Evolutionary conservation across 2,329 filamentous ascomycete genomes (phyloP), one percentile per base, ranked within the genome.

Genomic region (Colletotrichum neosansevieriae): DNA sequence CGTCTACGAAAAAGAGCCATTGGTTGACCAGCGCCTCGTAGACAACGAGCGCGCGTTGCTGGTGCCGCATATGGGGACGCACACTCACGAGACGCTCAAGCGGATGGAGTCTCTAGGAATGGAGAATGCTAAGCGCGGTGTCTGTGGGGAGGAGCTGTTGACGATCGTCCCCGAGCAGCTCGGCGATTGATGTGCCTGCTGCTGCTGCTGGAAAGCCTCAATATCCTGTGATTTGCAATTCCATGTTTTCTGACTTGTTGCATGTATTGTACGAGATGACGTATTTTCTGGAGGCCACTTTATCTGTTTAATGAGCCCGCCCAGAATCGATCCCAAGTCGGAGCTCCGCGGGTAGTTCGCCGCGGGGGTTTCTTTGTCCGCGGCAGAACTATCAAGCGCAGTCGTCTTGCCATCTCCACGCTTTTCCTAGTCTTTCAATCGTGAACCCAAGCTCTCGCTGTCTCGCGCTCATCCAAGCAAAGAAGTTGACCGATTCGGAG

Each of bases 61-160:
- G 17, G 77, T 92, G 49, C 90, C 90, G 40, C 90, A 92, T 73
- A 85, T 92, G 79, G 90, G 90, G 0, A 92, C 89, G 0, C 88
- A 84, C 78, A 91, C 88, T 0, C 78, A 83, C 10, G 90, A 92
- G 81, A 83, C 77, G 32, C 29, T 63, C 7, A 24, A 45, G 61
- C 72, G 75, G 61, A 76, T 77, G 75, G 74, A 76, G 42, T 54
- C 69, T 4, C 63, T 74, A n/a, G 75, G 74, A 5, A 75, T 76
- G 63, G 72, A 76, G n/a, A 76, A 76, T 38, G 75, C 75, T 0
- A 57, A 71, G 36, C 47, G 71, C 19, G 71, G 68, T 7, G 64
- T 72, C 2, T 57, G 69, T 1, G 68, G 69, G 10, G 66, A 72
- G 32, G 21, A 61, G 3, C 21, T 74, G 2, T 38, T 73, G n/a